Evolutionary conservation across 768 basidiomycete genomes (phyloP), one percentile per base, ranked within the genome.

Genomic region (Tulasnella sp.): DNA sequence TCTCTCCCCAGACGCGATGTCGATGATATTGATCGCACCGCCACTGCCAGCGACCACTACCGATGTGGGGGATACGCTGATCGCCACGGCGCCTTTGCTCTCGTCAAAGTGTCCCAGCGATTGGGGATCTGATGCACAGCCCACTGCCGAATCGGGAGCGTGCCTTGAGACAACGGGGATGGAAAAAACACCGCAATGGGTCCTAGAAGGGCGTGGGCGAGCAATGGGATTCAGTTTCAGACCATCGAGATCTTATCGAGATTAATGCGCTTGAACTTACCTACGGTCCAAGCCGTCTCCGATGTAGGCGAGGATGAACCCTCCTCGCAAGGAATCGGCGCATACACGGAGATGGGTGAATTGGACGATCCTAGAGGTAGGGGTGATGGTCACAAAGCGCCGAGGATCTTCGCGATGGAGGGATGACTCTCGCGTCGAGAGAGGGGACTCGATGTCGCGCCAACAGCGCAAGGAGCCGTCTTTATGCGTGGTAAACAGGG

Each of bases 401-500:
- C 55, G 34, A 23, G 55, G 19, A 41, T 53, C 52, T 21, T 53
- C 52, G n/a, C 52, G 52, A 15, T 34, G 32, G 17, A 32, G 32
- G 15, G 32, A 32, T 30, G 55, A 56, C 44, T 56, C 43, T 15
- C 43, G 23, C 17, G 52, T 19, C 24, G 19, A 38, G 24, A 53
- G 45, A 19, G 58, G 44, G 26, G 58, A 59, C 19, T 49, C 45
- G 17, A 50, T 15, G 23, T 51, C 47, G 32, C 32, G 58, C 58
- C 58, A 59, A 42, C 58, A 51, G 21, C 58, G 47, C 19, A 59
- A 8, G 27, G 42, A 32, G 23, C 58, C 58, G 42, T 59, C 58
- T 42, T 59, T 59, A 47, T 59, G 58, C 45, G 58, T 47, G n/a
- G 58, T 59, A 27, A 59, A 59, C 21, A 59, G 45, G 24, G 48